Percentiles rank a stretch among this genome's conserved stretches.
Conservation (phyloP, 164 flowering plant genomes). For the Dillenia suffruticosa region DNA sequence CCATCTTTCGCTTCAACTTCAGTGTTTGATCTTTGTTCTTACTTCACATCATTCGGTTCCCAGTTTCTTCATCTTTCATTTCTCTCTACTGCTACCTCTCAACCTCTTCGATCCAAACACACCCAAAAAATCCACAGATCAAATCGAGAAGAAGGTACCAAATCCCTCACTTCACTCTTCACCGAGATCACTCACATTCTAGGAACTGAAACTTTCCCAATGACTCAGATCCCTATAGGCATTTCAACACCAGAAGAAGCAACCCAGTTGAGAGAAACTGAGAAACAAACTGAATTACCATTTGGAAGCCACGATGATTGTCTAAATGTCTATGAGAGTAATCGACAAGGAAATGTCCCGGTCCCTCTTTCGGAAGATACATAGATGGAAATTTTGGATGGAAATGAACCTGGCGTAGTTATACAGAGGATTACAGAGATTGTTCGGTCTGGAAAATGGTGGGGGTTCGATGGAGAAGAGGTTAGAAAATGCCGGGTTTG, state of each 20-base stretch:
- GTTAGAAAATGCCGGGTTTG: conserved; percentile 35
- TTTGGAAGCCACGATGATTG: conserved; percentile 44
- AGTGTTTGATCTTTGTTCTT: neutral
- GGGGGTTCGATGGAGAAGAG: conserved; percentile 49
- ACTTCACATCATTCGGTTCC: neutral
- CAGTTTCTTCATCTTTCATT: conserved; percentile 6
- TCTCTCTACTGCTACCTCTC: conserved; percentile 11
- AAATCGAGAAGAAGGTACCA: conserved; percentile 11
- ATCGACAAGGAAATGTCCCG: conserved; percentile 8
- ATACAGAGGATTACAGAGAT: conserved; percentile 59
- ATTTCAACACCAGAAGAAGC: conserved; percentile 12
- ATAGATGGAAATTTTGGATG: conserved; percentile 11
- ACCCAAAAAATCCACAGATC: conserved; percentile 4
- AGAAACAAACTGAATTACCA: neutral
- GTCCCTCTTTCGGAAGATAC: conserved; percentile 9
- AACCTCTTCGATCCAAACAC: conserved; percentile 1
- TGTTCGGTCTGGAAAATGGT: conserved; percentile 37
- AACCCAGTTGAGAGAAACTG: neutral
- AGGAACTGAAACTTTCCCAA: conserved; percentile 27
- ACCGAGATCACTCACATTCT: conserved; percentile 50
- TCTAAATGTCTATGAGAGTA: conserved; percentile 30
- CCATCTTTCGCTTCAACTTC: conserved; percentile 7
- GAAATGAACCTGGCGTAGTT: conserved; percentile 49
- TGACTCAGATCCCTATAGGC: conserved; percentile 17
- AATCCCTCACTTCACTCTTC: conserved; percentile 30